These are phyloP conservation scores for Botrytis fabae DNA, from an alignment of 2,329 filamentous ascomycete species.

Conservation along the genomic window DNA sequence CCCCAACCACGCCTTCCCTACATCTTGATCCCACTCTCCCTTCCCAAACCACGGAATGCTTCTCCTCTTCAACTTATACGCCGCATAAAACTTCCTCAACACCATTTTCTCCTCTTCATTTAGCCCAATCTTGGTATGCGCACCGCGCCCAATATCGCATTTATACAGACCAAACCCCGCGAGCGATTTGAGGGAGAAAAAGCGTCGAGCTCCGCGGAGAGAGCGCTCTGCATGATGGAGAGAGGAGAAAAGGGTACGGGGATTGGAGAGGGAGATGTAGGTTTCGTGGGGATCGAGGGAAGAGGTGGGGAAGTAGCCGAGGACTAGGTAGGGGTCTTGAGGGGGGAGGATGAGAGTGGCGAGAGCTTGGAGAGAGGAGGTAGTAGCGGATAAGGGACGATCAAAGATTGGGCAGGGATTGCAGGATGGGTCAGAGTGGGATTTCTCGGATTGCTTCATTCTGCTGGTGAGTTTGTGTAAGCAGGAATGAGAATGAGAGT, in stretches of 20 bases:
- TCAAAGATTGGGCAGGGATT: background rate
- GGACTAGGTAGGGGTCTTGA: conserved; percentile 1
- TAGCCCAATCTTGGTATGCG: background rate
- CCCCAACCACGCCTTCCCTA: background rate
- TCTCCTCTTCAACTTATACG: background rate
- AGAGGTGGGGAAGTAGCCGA: conserved; percentile 13
- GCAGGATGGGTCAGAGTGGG: background rate
- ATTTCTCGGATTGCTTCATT: background rate
- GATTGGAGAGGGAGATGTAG: background rate
- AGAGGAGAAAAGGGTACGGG: background rate
- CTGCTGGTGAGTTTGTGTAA: background rate
- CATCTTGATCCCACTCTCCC: conserved; percentile 13
- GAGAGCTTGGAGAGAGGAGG: background rate
- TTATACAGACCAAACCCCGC: background rate
- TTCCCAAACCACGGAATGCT: background rate
- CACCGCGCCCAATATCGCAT: background rate
- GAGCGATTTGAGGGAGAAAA: background rate
- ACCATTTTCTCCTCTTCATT: conserved; percentile 4
- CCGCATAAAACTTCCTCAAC: conserved; percentile 2
- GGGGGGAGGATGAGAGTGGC: background rate
- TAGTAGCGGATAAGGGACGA: background rate
- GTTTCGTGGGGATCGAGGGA: conserved; percentile 16
- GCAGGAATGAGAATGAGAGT: background rate
- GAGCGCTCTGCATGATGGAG: background rate
- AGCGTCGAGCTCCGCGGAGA: background rate